Conservation (phyloP, 179 eudicot genomes). For the Silene coronaria region DNA sequence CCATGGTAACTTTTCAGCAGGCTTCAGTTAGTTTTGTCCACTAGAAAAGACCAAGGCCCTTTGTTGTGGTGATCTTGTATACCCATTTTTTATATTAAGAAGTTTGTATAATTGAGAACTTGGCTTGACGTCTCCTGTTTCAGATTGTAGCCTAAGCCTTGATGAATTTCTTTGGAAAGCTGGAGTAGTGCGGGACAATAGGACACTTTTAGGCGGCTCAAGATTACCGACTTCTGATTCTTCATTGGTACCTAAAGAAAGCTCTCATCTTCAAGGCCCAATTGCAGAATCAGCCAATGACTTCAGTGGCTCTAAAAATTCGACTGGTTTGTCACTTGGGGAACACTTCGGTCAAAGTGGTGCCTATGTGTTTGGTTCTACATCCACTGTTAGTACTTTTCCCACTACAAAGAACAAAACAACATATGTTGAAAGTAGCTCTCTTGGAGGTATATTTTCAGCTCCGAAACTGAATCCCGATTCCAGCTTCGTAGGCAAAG, state of each 20-base stretch:
- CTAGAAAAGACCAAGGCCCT: background rate
- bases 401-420: conserved; percentile 39
- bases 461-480: conserved; percentile 21
- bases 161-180: conserved; percentile 30
- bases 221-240: conserved; percentile 22
- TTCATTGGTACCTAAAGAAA: conserved; percentile 22
- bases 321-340: conserved; percentile 26
- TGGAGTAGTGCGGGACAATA: conserved; percentile 24
- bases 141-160: conserved; percentile 22
- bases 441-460: conserved; percentile 21
- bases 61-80: conserved; percentile 18
- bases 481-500: conserved; percentile 12
- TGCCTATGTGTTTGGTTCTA: conserved; percentile 27
- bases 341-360: conserved; percentile 31
- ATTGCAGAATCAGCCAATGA: conserved; percentile 31
- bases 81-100: conserved; percentile 18
- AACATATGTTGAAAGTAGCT: conserved; percentile 26
- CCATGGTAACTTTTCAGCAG: background rate
- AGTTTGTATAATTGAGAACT: conserved; percentile 25
- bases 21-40: background rate
- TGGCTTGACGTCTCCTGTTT: conserved; percentile 22
- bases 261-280: conserved; percentile 30
- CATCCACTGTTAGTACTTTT: conserved; percentile 33
- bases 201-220: conserved; percentile 28
- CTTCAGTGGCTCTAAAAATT: conserved; percentile 28